These are phyloP conservation scores for Trichoderma sp. DNA, from an alignment of 2,329 filamentous ascomycete species.

Conservation along the genomic window DNA sequence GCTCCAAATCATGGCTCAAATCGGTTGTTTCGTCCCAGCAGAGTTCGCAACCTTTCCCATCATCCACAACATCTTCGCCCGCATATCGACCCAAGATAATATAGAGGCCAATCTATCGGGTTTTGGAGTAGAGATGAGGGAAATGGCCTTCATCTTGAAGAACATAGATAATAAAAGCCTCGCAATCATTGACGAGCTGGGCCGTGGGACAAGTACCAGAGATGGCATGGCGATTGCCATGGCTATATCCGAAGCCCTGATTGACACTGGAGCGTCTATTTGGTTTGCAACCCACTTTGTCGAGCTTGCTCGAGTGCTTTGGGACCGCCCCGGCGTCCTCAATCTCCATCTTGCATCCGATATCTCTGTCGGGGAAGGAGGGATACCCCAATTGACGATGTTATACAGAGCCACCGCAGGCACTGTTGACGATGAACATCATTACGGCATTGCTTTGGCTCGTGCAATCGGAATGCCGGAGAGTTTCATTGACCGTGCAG, in stretches of 20 bases:
- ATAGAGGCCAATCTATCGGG: slow-evolving; percentile 90
- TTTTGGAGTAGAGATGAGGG: slow-evolving; percentile 92
- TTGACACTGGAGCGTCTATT: slow-evolving; percentile 73
- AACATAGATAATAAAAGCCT: slow-evolving; percentile 77
- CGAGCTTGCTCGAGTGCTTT: slow-evolving; percentile 73
- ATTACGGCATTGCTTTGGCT: slow-evolving; percentile 84
- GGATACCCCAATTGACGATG: slow-evolving; percentile 70
- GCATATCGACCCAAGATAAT: slow-evolving; percentile 81
- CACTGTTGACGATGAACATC: slow-evolving; percentile 58
- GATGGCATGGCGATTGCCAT: slow-evolving; percentile 89
- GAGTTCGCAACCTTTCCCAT: slow-evolving; percentile 79
- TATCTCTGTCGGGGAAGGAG: slow-evolving; percentile 48
- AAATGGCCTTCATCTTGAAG: slow-evolving; percentile 86
- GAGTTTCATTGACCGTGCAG: slow-evolving; percentile 64
- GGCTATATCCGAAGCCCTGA: slow-evolving; percentile 82
- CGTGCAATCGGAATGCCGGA: slow-evolving; percentile 69
- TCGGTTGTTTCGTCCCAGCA: slow-evolving; percentile 87
- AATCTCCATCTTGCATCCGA: slow-evolving; percentile 79
- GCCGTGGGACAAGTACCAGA: slow-evolving; percentile 81
- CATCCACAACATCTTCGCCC: slow-evolving; percentile 78
- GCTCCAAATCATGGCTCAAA: slow-evolving; percentile 87
- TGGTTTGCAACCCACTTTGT: slow-evolving; percentile 95
- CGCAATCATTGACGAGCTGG: slow-evolving; percentile 86
- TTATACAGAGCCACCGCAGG: slow-evolving; percentile 79
- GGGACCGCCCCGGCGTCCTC: slow-evolving; percentile 72